Evolutionary conservation across 352 stramenopile species (phyloP), one percentile per base, ranked within the genome.

Genomic region (Phytophthora rubi): DNA sequence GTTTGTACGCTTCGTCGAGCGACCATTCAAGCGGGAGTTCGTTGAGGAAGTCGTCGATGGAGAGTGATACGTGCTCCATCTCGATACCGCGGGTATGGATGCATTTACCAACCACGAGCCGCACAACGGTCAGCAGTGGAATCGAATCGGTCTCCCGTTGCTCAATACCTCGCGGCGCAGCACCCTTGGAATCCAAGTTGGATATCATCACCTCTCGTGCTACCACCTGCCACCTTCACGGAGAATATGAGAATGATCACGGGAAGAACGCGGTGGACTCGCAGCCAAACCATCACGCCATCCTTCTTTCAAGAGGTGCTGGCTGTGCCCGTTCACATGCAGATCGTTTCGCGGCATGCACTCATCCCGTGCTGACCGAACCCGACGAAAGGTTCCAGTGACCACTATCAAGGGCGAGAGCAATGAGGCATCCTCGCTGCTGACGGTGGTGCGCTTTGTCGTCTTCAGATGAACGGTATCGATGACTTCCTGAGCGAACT

Each of bases 1-100:
- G 53, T n/a, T 53, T 39, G 33, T 70, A 73, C 4, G 48, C 55
- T 47, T 65, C 60, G 23, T 61, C 53, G n/a, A 73, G 30, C 3
- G 60, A 44, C 53, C 58, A 73, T 6, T 61, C 23, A 32, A 13
- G 47, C 5, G 59, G 48, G 6, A 71, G 37, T 5, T 61, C 47
- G 16, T 47, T 65, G 26, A 68, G 45, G 21, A 69, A 69, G 26
- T 45, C 53, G 33, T 63, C 59, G 18, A 73, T 59, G 13, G 47
- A 30, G 33, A 39, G 65, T n/a, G 59, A 55, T 18, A 68, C 51
- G 9, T 73, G 65, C 12, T 18, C 44, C 16, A 73, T 18, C 21
- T 73, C 53, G n/a, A 56, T 49, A 33, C 63, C 63, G 12, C 56
- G 54, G 1, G 42, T 8, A 32, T 52, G 47, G 30, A 73, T 32